A percentile compares a stretch with the other conserved stretches of the same genome.
Evolutionary conservation across 495 filamentous ascomycete species (phyloP).

Genomic region (Hypoxylon subgilvum): DNA sequence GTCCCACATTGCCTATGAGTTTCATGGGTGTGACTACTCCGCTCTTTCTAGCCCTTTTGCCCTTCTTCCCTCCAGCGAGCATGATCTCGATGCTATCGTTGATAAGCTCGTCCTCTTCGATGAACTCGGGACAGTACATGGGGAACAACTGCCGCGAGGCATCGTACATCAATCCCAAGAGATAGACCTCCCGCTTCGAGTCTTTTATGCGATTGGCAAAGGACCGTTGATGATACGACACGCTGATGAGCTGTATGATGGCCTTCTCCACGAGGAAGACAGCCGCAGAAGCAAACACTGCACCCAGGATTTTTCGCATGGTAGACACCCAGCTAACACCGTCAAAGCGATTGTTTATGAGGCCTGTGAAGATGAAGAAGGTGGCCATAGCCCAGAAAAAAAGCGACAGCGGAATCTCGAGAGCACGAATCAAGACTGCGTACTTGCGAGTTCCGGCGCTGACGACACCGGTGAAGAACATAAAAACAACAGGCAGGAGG

Average conservation of each 20-base stretch:
- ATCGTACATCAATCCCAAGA: conserved; percentile 85
- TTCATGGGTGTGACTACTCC: conserved; percentile 76
- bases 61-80: conserved; percentile 53
- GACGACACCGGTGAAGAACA: conserved; percentile 86
- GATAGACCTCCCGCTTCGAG: conserved; percentile 80
- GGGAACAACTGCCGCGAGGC: conserved; percentile 87
- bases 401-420: conserved; percentile 87
- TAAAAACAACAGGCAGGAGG: conserved; percentile 79
- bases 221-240: conserved; percentile 93
- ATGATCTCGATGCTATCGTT: conserved; percentile 71
- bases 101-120: conserved; percentile 89
- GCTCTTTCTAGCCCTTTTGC: conserved; percentile 49
- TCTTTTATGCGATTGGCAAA: conserved; percentile 86
- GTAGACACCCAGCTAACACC: conserved; percentile 49
- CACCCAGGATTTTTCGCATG: conserved; percentile 76
- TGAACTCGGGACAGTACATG: conserved; percentile 87
- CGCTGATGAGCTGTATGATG: conserved; percentile 88
- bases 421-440: conserved; percentile 73
- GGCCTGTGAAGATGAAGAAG: conserved; percentile 78
- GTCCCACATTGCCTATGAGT: conserved; percentile 76
- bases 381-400: conserved; percentile 83
- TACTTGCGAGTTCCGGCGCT: conserved; percentile 93
- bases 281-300: conserved; percentile 74
- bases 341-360: conserved; percentile 44
- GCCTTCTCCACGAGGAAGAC: conserved; percentile 82